A percentile compares a stretch with the other conserved stretches of the same genome.
Evolutionary conservation across 805 yeast genomes (phyloP).

Genomic region (Millerago galiae): DNA sequence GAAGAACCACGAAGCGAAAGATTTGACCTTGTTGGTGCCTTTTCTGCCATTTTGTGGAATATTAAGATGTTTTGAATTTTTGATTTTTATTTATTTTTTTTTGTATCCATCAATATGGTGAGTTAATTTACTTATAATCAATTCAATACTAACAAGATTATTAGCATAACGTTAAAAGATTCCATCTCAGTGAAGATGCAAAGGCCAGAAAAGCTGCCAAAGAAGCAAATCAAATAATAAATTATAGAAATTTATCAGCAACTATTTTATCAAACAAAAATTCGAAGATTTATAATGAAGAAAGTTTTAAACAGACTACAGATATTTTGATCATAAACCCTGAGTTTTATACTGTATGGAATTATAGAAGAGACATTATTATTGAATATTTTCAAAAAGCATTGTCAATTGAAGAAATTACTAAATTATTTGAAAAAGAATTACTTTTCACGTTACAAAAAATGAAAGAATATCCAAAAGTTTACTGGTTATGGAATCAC

Average conservation of each 20-base stretch:
- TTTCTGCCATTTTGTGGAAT: slow-evolving; percentile 34
- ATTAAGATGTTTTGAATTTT: slow-evolving; percentile 39
- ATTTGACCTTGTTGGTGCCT: slow-evolving; percentile 63
- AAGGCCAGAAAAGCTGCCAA: slow-evolving; percentile 40
- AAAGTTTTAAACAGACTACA: slow-evolving; percentile 48
- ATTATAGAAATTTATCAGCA: slow-evolving; percentile 43
- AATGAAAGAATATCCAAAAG: slow-evolving; percentile 69
- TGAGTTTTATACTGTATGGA: slow-evolving; percentile 88
- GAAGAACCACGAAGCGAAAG: slow-evolving; percentile 63
- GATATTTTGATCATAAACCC: slow-evolving; percentile 63
- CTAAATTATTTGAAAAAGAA: slow-evolving; percentile 44
- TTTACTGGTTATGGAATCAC: slow-evolving; percentile 97
- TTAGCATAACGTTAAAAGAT: slow-evolving; percentile 75
- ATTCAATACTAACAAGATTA: neutral
- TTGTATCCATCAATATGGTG: no score
- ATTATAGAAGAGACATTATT: slow-evolving; percentile 73
- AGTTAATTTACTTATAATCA: no score
- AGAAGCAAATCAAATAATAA: slow-evolving; percentile 56
- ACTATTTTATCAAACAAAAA: slow-evolving; percentile 34
- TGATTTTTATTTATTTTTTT: slow-evolving; percentile 6
- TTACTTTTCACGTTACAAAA: slow-evolving; percentile 51
- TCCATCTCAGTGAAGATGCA: slow-evolving; percentile 50
- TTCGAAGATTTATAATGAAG: slow-evolving; percentile 25
- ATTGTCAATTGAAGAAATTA: slow-evolving; percentile 17
- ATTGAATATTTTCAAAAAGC: slow-evolving; percentile 13